A percentile compares a stretch with the other conserved stretches of the same genome.
Conservation (phyloP, 306 rosid genomes). For the Pyrus communis region DNA sequence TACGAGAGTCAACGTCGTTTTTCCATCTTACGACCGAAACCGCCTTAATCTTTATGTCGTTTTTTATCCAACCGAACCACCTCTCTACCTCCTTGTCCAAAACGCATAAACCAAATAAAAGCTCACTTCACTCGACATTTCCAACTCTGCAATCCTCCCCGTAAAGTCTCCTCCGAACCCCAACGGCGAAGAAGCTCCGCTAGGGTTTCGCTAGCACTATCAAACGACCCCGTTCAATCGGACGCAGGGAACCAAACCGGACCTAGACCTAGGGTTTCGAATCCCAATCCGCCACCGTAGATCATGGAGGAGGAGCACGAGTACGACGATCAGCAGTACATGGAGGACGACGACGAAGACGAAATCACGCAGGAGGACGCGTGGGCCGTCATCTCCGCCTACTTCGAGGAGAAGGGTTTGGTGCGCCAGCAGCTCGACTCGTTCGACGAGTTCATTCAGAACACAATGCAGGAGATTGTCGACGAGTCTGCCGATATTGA, state of each 20-base stretch:
- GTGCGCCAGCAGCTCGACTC: slow-evolving; percentile 96
- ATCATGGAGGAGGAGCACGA: slow-evolving; percentile 72
- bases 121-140: background rate
- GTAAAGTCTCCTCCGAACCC: background rate
- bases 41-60: background rate
- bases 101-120: background rate
- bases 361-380: slow-evolving; percentile 96
- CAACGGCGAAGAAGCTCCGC: background rate
- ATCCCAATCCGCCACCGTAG: background rate
- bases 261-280: slow-evolving; percentile 1
- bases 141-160: background rate
- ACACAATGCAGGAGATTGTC: slow-evolving; percentile 95
- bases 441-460: slow-evolving; percentile 93
- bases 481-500: slow-evolving; percentile 91
- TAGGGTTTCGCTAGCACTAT: background rate
- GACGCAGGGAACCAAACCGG: background rate
- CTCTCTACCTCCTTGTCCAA: too few species aligned
- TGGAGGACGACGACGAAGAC: slow-evolving; percentile 68
- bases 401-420: slow-evolving; percentile 88
- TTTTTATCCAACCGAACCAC: background rate
- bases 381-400: slow-evolving; percentile 95
- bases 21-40: background rate
- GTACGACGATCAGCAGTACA: slow-evolving; percentile 53
- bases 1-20: too few species aligned
- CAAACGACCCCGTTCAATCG: background rate